Base-by-base conservation (phyloP, 139 green algal genomes). In the Picochlorum sp. region DNA sequence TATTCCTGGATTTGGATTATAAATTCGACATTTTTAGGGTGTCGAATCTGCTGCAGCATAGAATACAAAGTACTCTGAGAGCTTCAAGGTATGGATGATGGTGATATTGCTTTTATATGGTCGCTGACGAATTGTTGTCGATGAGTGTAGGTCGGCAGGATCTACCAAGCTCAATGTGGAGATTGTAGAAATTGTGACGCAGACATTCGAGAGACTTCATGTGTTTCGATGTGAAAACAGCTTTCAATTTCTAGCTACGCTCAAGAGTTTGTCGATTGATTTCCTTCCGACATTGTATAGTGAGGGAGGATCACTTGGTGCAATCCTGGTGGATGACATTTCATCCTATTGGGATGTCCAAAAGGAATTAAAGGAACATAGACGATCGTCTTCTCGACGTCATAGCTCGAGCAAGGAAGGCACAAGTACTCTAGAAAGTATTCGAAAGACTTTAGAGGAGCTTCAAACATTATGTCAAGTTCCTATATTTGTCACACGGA, bases 21-120 rank as follows among this genome's bases (percentile, higher is more conserved):
- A 80, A 77, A 45, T 67, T 77, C 49, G 73, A 80, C 10, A 38
- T 66, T 18, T 14, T 77, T 13, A 18, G 68, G 10, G 18, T 80
- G 41, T 66, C 49, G 59, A 31, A 68, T 37, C 37, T 73, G 11
- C 26, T 73, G 23, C 52, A 62, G 13, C 47, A 54, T 13, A 20
- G 47, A 54, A 21, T 54, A 54, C 10, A 21, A 23, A 54, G 47
- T 54, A 54, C 15, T 54, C 47, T 54, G 10, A 54, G n/a, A 54
- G 16, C 47, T 24, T 54, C 47, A 54, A 21, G 14, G 37, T 57
- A n/a, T 45, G 34, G 21, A 8, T 24, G 15, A 11, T 20, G 60
- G 14, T 23, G 23, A 11, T 20, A 28, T 31, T 38, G 38, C 49
- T n/a, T 38, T 10, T 21, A 34, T 6, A 54, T 54, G 0, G 6